Percentiles rank a stretch among this genome's conserved stretches.
Conservation (phyloP, 1,139 yeast genomes). For the Pneumocystis wakefieldiae region DNA sequence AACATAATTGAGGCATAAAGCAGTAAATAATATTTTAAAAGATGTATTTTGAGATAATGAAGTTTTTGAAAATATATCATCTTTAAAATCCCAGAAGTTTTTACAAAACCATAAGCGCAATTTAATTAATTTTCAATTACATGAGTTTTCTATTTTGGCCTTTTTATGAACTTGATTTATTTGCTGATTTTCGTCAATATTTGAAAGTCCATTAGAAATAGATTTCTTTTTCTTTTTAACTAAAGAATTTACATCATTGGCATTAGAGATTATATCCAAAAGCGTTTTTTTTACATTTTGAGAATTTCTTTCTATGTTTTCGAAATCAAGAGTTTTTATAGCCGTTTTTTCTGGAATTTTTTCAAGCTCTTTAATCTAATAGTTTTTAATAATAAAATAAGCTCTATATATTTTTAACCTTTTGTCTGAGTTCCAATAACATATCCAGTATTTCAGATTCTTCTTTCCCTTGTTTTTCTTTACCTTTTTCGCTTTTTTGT, state of each 20-base stretch:
- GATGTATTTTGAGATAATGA: too few relatives aligned
- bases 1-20: too few relatives aligned
- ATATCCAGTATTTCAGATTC: background rate
- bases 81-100: too few relatives aligned
- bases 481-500: constrained; percentile 35
- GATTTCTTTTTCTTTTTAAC: constrained; percentile 12
- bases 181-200: background rate
- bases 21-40: too few relatives aligned
- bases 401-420: constrained; percentile 2
- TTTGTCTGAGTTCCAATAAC: background rate
- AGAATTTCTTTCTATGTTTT: constrained; percentile 18
- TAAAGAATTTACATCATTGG: constrained; percentile 15
- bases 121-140: too few relatives aligned
- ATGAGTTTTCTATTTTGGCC: background rate
- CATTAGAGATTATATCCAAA: constrained; percentile 17
- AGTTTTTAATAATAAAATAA: constrained; percentile 5
- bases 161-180: background rate
- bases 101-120: too few relatives aligned
- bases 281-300: constrained; percentile 24
- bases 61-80: too few relatives aligned
- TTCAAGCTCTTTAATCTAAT: constrained; percentile 8
- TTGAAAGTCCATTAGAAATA: background rate
- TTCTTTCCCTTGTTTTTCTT: constrained; percentile 25
- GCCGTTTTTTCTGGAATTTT: constrained; percentile 7
- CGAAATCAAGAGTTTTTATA: constrained; percentile 14